Percentiles rank a stretch among this genome's conserved stretches.
Evolutionary conservation across 1,284 basidiomycete species (phyloP).

Genomic region (Marasmius tenuissimus): DNA sequence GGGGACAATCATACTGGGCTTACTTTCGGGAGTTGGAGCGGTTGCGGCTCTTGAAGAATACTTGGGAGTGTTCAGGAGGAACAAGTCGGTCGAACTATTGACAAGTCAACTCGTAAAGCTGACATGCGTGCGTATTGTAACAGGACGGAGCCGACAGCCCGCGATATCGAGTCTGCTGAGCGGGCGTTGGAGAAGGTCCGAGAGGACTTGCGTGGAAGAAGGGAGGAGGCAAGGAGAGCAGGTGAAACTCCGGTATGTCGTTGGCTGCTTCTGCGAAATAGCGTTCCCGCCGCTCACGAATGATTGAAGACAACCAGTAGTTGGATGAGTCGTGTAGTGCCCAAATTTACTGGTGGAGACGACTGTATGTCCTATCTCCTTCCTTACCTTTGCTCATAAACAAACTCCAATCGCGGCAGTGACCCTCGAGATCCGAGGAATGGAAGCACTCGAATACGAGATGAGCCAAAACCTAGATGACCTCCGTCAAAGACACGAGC

Average conservation of each 20-base stretch:
- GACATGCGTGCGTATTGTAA: not conserved
- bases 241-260: slow-evolving; percentile 32
- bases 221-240: slow-evolving; percentile 34
- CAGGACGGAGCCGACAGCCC: slow-evolving; percentile 39
- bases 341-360: slow-evolving; percentile 46
- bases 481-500: slow-evolving; percentile 48
- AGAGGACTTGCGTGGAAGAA: slow-evolving; percentile 44
- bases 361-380: slow-evolving; percentile 34
- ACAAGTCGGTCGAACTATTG: slow-evolving; percentile 11
- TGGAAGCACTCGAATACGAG: slow-evolving; percentile 67
- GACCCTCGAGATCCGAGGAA: slow-evolving; percentile 58
- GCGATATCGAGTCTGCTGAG: slow-evolving; percentile 48
- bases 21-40: slow-evolving; percentile 75
- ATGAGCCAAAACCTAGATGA: slow-evolving; percentile 60
- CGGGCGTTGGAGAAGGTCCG: slow-evolving; percentile 53
- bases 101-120: not conserved
- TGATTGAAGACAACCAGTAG: not conserved
- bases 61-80: slow-evolving; percentile 28
- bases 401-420: slow-evolving; percentile 18
- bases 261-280: not conserved
- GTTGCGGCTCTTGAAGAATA: slow-evolving; percentile 62
- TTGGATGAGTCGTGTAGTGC: slow-evolving; percentile 34
- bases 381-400: not conserved
- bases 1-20: slow-evolving; percentile 69
- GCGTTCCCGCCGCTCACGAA: not conserved